phyloP scores from a whole-genome alignment of 805 yeast genomes.

The Cyberlindnera xishuangbannaensis region DNA sequence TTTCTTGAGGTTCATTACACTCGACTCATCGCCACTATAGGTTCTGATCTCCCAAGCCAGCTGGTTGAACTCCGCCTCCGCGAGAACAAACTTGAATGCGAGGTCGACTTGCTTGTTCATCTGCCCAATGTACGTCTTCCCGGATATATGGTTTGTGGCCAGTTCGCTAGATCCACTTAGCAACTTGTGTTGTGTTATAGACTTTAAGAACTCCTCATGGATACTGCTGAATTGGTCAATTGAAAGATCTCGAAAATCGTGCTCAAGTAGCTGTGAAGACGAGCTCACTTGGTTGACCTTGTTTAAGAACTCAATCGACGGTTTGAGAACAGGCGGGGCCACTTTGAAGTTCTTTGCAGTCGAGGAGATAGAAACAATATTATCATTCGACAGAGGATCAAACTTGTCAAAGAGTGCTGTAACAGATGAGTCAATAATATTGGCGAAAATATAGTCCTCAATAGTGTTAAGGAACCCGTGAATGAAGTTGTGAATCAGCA shows the following conservation, averaged over 20 bases:
- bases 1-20: constrained; percentile 22
- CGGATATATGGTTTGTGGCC: constrained; percentile 29
- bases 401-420: constrained; percentile 1
- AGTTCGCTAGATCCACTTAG: constrained; percentile 23
- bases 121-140: constrained; percentile 36
- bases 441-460: constrained; percentile 27
- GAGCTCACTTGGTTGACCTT: constrained; percentile 12
- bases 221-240: constrained; percentile 42
- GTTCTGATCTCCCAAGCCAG: constrained; percentile 22
- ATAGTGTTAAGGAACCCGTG: constrained; percentile 27
- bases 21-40: constrained; percentile 17
- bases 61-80: constrained; percentile 33
- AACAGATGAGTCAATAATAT: constrained; percentile 24
- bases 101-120: constrained; percentile 32
- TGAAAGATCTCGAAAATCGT: constrained; percentile 29
- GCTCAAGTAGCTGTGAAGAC: constrained; percentile 4
- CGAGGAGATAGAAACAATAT: constrained; percentile 18
- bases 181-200: constrained; percentile 33
- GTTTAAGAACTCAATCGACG: constrained; percentile 21
- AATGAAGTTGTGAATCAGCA: constrained; percentile 30
- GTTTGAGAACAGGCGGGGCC: constrained; percentile 27
- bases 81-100: constrained; percentile 34
- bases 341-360: constrained; percentile 23
- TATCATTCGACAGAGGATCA: constrained; percentile 16
- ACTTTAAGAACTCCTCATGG: constrained; percentile 30